Conservation (phyloP, 495 filamentous ascomycete genomes). For the Hypomontagnella submonticulosa region DNA sequence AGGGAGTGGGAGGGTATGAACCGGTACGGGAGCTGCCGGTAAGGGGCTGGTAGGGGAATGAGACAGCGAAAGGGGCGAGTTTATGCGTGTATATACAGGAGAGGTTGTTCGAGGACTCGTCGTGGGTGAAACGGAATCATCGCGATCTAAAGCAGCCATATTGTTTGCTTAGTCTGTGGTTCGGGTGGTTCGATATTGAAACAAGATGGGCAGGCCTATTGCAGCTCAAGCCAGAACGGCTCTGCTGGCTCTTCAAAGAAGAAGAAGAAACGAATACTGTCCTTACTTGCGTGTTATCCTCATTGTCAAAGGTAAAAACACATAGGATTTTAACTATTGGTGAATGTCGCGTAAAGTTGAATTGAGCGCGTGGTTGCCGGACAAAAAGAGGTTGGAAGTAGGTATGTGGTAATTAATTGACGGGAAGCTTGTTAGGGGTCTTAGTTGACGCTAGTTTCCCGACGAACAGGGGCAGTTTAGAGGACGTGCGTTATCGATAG, state of each 20-base stretch:
- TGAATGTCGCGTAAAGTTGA: background rate
- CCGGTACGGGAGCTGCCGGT: constrained; percentile 1
- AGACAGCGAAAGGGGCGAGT: constrained; percentile 28
- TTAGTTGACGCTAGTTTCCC: constrained; percentile 5
- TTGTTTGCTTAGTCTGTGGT: constrained; percentile 12
- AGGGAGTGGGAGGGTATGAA: constrained; percentile 25
- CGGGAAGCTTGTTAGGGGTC: constrained; percentile 5
- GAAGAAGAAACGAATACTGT: constrained; percentile 20
- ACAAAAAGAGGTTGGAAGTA: background rate
- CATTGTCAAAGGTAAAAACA: background rate
- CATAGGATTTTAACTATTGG: background rate
- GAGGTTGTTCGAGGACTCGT: constrained; percentile 41
- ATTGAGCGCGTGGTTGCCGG: background rate
- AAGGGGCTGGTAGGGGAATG: constrained; percentile 7
- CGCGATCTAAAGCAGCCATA: constrained; percentile 46
- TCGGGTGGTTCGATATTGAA: constrained; percentile 9
- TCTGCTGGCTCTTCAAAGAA: constrained; percentile 15
- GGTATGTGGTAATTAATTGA: background rate
- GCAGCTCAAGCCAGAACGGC: constrained; percentile 10
- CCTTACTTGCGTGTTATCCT: constrained; percentile 26
- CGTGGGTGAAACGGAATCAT: constrained; percentile 48
- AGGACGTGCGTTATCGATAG: constrained; percentile 18
- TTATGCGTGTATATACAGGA: constrained; percentile 21
- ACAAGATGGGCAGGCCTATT: background rate
- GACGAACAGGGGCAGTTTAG: background rate